phyloP scores from a whole-genome alignment of 805 yeast genomes.

The Jamesozyma jinghongensis region DNA sequence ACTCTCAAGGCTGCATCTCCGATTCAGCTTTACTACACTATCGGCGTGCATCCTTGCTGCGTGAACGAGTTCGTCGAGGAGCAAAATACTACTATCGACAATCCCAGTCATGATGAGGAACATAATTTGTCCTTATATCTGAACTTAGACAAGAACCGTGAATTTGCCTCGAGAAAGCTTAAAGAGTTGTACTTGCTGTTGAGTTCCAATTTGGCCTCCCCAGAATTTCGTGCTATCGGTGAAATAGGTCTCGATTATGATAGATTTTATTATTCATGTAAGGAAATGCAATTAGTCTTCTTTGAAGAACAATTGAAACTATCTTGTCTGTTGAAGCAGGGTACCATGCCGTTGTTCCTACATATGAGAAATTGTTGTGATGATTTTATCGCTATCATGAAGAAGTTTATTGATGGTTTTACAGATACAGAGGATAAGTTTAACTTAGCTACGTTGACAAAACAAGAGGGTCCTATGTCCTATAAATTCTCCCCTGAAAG shows the following conservation, averaged over 20 bases:
- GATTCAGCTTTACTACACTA: constrained; percentile 50
- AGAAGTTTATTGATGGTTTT: constrained; percentile 47
- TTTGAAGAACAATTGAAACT: constrained; percentile 69
- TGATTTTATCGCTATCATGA: constrained; percentile 60
- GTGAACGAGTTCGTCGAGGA: constrained; percentile 44
- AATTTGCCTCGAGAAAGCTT: constrained; percentile 10
- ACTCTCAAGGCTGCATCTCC: constrained; percentile 20
- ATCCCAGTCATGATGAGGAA: constrained; percentile 20
- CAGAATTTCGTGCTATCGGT: constrained; percentile 74
- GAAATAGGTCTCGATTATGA: constrained; percentile 96
- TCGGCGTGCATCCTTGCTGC: constrained; percentile 93
- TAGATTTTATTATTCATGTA: constrained; percentile 66
- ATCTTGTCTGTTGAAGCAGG: constrained; percentile 30
- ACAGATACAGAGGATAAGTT: constrained; percentile 26
- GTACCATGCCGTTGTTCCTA: constrained; percentile 69
- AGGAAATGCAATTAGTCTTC: constrained; percentile 54
- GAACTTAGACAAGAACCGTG: not conserved
- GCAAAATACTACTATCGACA: constrained; percentile 23
- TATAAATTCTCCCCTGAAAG: constrained; percentile 31
- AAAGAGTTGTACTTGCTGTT: constrained; percentile 42
- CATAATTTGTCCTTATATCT: constrained; percentile 10
- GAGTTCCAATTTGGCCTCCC: constrained; percentile 38
- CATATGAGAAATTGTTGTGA: constrained; percentile 83
- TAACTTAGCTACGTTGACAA: constrained; percentile 5
- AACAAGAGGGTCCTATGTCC: constrained; percentile 8